These are phyloP conservation scores for Irpex sp. DNA, from an alignment of 1,284 basidiomycete species.

Conservation along the genomic window DNA sequence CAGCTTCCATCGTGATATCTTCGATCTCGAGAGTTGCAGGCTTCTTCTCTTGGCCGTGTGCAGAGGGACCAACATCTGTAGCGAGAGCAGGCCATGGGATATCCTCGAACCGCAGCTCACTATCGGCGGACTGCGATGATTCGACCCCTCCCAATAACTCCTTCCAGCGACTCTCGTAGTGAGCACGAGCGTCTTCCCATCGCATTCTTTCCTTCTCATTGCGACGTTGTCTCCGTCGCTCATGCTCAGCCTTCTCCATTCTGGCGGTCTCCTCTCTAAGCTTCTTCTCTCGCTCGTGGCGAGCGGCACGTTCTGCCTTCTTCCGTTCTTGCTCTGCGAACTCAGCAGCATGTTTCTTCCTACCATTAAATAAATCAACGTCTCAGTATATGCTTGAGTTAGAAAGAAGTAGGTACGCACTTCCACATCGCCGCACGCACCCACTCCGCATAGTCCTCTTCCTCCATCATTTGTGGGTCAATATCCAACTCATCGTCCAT, in stretches of 20 bases:
- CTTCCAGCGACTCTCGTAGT: slow-evolving; percentile 62
- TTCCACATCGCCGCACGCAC: slow-evolving; percentile 77
- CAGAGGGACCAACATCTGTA: slow-evolving; percentile 20
- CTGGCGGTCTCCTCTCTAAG: slow-evolving; percentile 48
- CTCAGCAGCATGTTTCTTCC: slow-evolving; percentile 64
- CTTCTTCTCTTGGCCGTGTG: slow-evolving; percentile 18
- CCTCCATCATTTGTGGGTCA: slow-evolving; percentile 66
- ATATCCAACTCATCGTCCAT: slow-evolving; percentile 50
- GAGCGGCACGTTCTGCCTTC: slow-evolving; percentile 47
- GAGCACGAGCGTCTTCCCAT: slow-evolving; percentile 41
- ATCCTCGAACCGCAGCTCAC: slow-evolving; percentile 48
- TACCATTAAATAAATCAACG: slow-evolving; percentile 22
- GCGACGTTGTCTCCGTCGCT: slow-evolving; percentile 43
- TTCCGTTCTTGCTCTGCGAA: slow-evolving; percentile 57
- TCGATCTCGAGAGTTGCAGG: slow-evolving; percentile 28
- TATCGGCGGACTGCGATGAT: slow-evolving; percentile 13
- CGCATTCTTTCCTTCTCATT: slow-evolving; percentile 41
- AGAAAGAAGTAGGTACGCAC: slow-evolving; percentile 33
- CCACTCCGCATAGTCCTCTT: slow-evolving; percentile 85
- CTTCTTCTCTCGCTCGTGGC: slow-evolving; percentile 51
- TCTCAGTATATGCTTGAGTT: not conserved
- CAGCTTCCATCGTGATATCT: slow-evolving; percentile 53
- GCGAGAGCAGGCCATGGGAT: slow-evolving; percentile 78
- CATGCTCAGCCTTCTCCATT: slow-evolving; percentile 48
- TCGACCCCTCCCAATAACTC: slow-evolving; percentile 35